phyloP scores from a whole-genome alignment of 106 monocot species.

The Triglochin maritima region DNA sequence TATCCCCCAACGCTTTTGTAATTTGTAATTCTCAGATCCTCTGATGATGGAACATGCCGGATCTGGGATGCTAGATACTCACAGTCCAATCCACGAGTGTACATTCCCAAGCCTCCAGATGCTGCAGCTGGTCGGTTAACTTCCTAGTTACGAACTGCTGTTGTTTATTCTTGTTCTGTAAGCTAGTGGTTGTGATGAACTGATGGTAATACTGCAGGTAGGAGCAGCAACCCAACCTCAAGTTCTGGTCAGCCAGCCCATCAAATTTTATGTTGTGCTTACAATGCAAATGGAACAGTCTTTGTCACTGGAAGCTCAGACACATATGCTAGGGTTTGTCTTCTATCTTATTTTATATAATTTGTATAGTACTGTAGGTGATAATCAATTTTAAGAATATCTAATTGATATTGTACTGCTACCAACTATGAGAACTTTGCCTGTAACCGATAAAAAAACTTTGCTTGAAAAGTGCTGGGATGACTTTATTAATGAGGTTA shows the following conservation, averaged over 20 bases:
- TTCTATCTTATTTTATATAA: not conserved
- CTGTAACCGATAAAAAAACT: no score
- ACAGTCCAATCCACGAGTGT: conserved; percentile 52
- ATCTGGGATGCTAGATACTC: conserved; percentile 97
- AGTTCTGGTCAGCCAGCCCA: conserved; percentile 42
- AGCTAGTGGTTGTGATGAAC: conserved; percentile 9
- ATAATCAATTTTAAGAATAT: no score
- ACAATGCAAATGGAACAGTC: conserved; percentile 94
- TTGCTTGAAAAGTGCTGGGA: no score
- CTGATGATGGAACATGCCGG: conserved; percentile 98
- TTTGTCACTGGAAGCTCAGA: conserved; percentile 99
- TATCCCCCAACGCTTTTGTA: no score
- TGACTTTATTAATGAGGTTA: no score
- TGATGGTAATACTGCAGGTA: conserved; percentile 31
- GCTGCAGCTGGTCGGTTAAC: conserved; percentile 42
- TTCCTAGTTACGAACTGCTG: not conserved
- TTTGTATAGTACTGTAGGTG: no score
- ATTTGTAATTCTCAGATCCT: conserved; percentile 36
- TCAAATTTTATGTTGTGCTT: conserved; percentile 95
- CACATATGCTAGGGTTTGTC: conserved; percentile 78
- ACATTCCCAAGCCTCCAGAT: conserved; percentile 78
- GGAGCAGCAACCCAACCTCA: conserved; percentile 47
- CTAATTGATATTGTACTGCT: no score
- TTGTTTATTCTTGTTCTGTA: not conserved
- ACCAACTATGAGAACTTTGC: no score